phyloP scores from a whole-genome alignment of 139 green algal species.

The Chlorella sp. region DNA sequence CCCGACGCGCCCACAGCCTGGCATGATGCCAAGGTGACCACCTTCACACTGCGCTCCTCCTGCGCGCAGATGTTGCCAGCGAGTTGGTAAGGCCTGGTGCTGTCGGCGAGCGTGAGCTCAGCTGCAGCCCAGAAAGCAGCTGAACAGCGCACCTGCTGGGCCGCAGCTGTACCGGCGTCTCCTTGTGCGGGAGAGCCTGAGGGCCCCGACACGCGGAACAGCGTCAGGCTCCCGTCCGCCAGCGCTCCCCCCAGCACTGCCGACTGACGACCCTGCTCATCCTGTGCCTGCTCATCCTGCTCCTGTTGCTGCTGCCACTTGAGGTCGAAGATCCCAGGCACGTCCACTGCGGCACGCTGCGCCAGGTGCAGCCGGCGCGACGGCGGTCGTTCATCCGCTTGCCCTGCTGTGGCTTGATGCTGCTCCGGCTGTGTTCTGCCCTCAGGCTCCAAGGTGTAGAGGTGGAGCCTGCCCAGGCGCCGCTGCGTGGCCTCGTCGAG shows the following conservation, averaged over 20 bases:
- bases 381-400: neutral
- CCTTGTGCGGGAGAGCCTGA: no score
- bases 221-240: conserved; percentile 21
- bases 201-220: neutral
- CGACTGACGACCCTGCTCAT: neutral
- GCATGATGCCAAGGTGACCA: no score
- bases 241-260: conserved; percentile 15
- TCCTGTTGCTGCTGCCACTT: conserved; percentile 24
- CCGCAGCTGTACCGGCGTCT: neutral
- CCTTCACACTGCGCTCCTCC: conserved; percentile 3
- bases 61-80: neutral
- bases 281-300: neutral
- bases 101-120: neutral
- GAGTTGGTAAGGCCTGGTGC: neutral
- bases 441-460: conserved; percentile 17
- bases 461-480: conserved; percentile 41
- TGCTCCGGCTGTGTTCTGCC: conserved; percentile 3
- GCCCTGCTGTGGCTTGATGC: neutral
- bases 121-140: neutral
- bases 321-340: conserved; percentile 51
- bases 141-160: no score
- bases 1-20: no score
- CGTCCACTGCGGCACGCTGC: conserved; percentile 13
- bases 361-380: conserved; percentile 1
- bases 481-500: conserved; percentile 43